These are phyloP conservation scores for Pythium folliculosum DNA, from an alignment of 352 stramenopile genomes.

Conservation along the genomic window DNA sequence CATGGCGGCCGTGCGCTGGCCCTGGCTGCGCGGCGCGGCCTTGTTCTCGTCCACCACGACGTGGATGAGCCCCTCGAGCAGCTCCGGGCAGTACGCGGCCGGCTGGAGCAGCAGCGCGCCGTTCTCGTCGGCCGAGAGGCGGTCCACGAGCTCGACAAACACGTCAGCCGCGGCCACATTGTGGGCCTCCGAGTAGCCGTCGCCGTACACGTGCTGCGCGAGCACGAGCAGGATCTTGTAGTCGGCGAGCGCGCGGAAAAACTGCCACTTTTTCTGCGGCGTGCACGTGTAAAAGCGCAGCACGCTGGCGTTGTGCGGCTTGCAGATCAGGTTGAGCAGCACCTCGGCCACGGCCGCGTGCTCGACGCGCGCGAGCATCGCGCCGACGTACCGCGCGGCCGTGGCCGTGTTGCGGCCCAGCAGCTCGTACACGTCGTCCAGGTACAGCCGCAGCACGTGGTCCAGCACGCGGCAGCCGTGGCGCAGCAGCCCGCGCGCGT, in stretches of 20 bases:
- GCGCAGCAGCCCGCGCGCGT: constrained; percentile 76
- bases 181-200: constrained; percentile 63
- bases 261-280: constrained; percentile 85
- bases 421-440: constrained; percentile 89
- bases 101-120: constrained; percentile 88
- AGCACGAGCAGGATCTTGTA: constrained; percentile 89
- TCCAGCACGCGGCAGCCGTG: constrained; percentile 90
- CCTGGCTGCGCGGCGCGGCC: constrained; percentile 35
- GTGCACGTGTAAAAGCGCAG: constrained; percentile 71
- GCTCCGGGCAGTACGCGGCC: constrained; percentile 76
- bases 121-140: constrained; percentile 87
- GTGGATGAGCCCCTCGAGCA: constrained; percentile 81
- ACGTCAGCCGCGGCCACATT: constrained; percentile 84
- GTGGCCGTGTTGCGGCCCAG: constrained; percentile 62
- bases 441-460: constrained; percentile 78
- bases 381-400: constrained; percentile 79
- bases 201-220: constrained; percentile 74
- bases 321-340: constrained; percentile 87
- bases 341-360: constrained; percentile 84
- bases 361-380: constrained; percentile 81
- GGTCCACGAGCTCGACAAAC: constrained; percentile 87
- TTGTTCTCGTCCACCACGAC: constrained; percentile 45
- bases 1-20: constrained; percentile 82
- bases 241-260: constrained; percentile 85
- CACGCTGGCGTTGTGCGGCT: constrained; percentile 73